Evolutionary conservation across 306 rosid species (phyloP), one percentile per base, ranked within the genome.

Genomic region (Rubus idaeus): DNA sequence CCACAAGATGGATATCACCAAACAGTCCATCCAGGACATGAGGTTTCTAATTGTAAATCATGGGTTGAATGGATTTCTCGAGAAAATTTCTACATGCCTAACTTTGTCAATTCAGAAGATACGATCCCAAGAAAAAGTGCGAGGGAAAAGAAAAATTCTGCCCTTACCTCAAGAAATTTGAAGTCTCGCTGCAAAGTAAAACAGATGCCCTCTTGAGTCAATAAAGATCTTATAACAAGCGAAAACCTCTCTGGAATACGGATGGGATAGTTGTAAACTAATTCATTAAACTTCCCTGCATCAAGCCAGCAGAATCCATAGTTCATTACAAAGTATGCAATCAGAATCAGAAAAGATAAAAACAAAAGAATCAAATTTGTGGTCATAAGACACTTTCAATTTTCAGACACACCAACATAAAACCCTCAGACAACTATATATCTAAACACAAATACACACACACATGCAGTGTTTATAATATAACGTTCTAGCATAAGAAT

Each of bases 181-280:
- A 96, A 92, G 86, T 92, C 91, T 20, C 88, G 99, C 82, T 89
- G 77, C 82, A 96, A 70, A 73, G 97, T 96, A 81, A 96, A 92
- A 87, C 98, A 96, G 75, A 96, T 91, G 84, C 99, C 99, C 86
- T 96, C 99, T 88, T 92, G 99, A 79, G 99, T 96, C 94, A 96
- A 78, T 46, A 95, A 86, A 65, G 99, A 95, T 55, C 98, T 95
- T 51, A 92, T 95, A 45, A 95, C 99, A 67, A 95, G 98, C 4
- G 99, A 95, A 85, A 95, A 95, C 86, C 99, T 89, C 84, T 95
- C 99, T 21, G 99, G 99, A 51, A 95, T 95, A 65, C 97, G 97
- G 78, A 95, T 95, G 71, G 99, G 99, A 91, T 91, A 95, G 83
- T 95, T 95, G 90, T 95, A 95, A 78, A 95, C 99, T 84, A 95